Percentiles rank a stretch among this genome's conserved stretches.
Evolutionary conservation across 306 rosid species (phyloP).

Genomic region (Castanopsis chinensis): DNA sequence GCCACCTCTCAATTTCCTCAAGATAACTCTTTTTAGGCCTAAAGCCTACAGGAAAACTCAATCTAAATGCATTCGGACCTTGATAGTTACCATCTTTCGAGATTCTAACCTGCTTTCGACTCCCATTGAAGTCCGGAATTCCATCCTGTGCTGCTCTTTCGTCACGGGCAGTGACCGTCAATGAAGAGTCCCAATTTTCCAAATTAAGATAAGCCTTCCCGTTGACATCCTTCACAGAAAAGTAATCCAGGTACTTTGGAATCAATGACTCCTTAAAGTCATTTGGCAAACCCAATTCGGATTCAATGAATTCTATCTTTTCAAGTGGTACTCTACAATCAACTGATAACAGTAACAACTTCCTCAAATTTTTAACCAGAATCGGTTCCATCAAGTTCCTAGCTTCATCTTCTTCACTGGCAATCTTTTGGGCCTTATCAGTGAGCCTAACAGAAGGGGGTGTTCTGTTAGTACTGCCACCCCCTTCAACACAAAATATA

Average conservation of each 20-base stretch:
- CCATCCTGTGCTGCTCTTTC: constrained; percentile 41
- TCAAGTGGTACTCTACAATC: constrained; percentile 63
- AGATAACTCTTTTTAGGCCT: constrained; percentile 68
- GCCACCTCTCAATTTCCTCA: constrained; percentile 69
- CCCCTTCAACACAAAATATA: constrained; percentile 60
- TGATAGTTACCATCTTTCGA: constrained; percentile 63
- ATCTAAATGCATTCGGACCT: constrained; percentile 61
- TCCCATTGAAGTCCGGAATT: constrained; percentile 19
- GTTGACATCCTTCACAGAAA: constrained; percentile 45
- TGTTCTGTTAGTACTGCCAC: constrained; percentile 30
- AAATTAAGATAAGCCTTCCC: constrained; percentile 53
- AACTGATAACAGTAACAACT: constrained; percentile 70
- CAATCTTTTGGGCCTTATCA: constrained; percentile 49
- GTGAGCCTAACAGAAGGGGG: constrained; percentile 63
- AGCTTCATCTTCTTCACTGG: constrained; percentile 48
- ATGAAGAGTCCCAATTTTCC: constrained; percentile 80
- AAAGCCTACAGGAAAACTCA: constrained; percentile 68
- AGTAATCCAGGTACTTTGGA: constrained; percentile 55
- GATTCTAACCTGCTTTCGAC: constrained; percentile 50
- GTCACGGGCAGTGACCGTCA: constrained; percentile 65
- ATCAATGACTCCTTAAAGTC: constrained; percentile 51
- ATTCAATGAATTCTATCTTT: constrained; percentile 49
- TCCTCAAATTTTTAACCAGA: constrained; percentile 60
- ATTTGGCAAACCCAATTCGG: constrained; percentile 59
- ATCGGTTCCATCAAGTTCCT: constrained; percentile 63